These are phyloP conservation scores for Colletotrichum costaricense DNA, from an alignment of 2,329 filamentous ascomycete species.

Conservation along the genomic window DNA sequence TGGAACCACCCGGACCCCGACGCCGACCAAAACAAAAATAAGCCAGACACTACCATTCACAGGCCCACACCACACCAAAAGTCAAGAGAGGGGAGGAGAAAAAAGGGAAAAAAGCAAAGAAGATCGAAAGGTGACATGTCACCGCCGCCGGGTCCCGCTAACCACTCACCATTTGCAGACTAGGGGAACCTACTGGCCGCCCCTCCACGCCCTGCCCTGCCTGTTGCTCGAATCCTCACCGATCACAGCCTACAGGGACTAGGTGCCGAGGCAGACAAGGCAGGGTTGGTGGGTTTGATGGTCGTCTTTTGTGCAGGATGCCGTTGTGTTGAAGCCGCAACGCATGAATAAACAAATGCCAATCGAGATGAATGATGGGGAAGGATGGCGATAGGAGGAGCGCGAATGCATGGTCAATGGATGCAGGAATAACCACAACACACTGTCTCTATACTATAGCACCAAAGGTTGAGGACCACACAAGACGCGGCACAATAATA, in stretches of 20 bases:
- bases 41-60: not conserved
- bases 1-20: not conserved
- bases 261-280: not conserved
- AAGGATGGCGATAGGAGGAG: not conserved
- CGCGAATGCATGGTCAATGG: not conserved
- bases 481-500: slow-evolving; percentile 1
- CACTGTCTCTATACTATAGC: no score
- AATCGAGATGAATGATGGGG: slow-evolving; percentile 28
- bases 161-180: not conserved
- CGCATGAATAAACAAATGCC: slow-evolving; percentile 36
- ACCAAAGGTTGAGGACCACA: not conserved
- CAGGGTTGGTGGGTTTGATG: not conserved
- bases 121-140: slow-evolving; percentile 10
- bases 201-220: not conserved
- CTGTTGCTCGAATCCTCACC: not conserved
- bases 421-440: not conserved
- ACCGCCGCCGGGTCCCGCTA: not conserved
- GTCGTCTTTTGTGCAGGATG: slow-evolving; percentile 18
- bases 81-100: not conserved
- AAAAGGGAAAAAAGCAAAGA: slow-evolving; percentile 11
- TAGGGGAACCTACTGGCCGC: not conserved
- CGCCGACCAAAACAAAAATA: slow-evolving; percentile 25
- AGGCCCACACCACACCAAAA: no score
- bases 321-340: not conserved
- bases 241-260: not conserved